A percentile compares a stretch with the other conserved stretches of the same genome.
Conservation (phyloP, 2,329 filamentous ascomycete species). For the Paecilomyces sp. region DNA sequence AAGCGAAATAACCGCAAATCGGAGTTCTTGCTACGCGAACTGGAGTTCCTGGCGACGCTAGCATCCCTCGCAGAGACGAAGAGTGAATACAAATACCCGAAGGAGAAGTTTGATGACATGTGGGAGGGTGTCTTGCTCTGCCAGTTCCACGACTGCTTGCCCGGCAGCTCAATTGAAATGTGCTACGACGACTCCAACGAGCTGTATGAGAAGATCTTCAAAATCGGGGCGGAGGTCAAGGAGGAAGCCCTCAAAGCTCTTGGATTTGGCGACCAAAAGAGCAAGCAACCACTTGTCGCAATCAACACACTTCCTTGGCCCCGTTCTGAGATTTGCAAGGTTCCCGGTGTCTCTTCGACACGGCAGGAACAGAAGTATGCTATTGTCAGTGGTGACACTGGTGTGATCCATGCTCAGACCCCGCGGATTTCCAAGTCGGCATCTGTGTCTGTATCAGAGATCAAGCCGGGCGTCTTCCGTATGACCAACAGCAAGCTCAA, state of each 20-base stretch:
- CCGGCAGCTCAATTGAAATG: conserved; percentile 94
- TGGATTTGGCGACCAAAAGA: conserved; percentile 48
- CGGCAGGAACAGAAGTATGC: conserved; percentile 27
- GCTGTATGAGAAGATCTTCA: conserved; percentile 77
- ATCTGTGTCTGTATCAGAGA: conserved; percentile 44
- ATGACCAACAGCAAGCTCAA: conserved; percentile 71
- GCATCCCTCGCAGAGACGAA: conserved; percentile 62
- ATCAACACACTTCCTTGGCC: conserved; percentile 86
- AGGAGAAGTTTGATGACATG: conserved; percentile 87
- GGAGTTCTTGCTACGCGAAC: conserved; percentile 76
- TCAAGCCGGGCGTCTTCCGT: conserved; percentile 59
- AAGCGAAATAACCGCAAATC: conserved; percentile 87
- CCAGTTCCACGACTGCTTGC: conserved; percentile 96
- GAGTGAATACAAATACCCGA: conserved; percentile 75
- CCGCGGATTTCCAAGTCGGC: conserved; percentile 15
- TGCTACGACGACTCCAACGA: conserved; percentile 94
- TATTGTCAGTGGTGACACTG: conserved; percentile 41
- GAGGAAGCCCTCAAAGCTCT: conserved; percentile 62
- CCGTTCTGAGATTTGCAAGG: conserved; percentile 64
- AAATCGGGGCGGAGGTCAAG: conserved; percentile 65
- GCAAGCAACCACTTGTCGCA: conserved; percentile 47
- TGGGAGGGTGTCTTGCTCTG: conserved; percentile 90
- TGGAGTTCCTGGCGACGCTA: conserved; percentile 81
- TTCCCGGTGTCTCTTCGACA: conserved; percentile 39
- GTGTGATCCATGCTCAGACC: conserved; percentile 31